Percentiles rank a stretch among this genome's conserved stretches.
Conservation (phyloP, 2,329 filamentous ascomycete species). For the Colletotrichum simmondsii region DNA sequence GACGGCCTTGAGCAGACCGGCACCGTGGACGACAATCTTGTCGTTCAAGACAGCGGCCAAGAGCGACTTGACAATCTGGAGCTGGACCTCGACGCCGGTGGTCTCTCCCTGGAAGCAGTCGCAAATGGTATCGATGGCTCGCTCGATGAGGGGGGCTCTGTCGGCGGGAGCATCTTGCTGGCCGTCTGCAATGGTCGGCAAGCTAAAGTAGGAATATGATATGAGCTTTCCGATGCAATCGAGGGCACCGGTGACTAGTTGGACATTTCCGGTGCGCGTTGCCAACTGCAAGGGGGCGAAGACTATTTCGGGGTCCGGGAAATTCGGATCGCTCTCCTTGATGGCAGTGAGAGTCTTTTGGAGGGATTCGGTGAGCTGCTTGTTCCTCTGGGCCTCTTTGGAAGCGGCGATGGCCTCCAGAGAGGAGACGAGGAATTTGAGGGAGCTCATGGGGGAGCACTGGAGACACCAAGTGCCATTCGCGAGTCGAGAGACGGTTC, state of each 20-base stretch:
- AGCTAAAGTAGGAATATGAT: conserved; percentile 97
- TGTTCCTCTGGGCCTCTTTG: conserved; percentile 89
- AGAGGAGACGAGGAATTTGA: conserved; percentile 94
- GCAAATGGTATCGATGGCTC: conserved; percentile 98
- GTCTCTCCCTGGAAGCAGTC: conserved; percentile 98
- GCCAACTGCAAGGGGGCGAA: conserved; percentile 93
- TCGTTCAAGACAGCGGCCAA: conserved; percentile 96
- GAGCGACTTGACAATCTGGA: conserved; percentile 98
- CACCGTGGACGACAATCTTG: conserved; percentile 98
- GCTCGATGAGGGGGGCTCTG: conserved; percentile 89
- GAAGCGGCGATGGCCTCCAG: conserved; percentile 91
- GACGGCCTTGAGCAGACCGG: conserved; percentile 94
- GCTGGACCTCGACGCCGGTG: conserved; percentile 89
- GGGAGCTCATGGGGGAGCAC: conserved; percentile 83
- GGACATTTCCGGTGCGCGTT: conserved; percentile 85
- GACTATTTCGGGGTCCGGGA: conserved; percentile 90
- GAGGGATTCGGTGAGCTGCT: conserved; percentile 83
- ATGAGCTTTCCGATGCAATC: conserved; percentile 99
- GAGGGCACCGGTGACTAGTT: conserved; percentile 88
- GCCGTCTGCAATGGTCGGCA: conserved; percentile 62
- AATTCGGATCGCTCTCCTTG: conserved; percentile 82
- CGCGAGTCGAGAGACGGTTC: conserved; percentile 39
- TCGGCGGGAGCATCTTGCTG: conserved; percentile 48
- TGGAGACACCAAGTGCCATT: conserved; percentile 55
- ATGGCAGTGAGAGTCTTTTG: conserved; percentile 86